These are phyloP conservation scores for Lasiodiplodia theobromae DNA, from an alignment of 2,329 filamentous ascomycete species.

Conservation along the genomic window DNA sequence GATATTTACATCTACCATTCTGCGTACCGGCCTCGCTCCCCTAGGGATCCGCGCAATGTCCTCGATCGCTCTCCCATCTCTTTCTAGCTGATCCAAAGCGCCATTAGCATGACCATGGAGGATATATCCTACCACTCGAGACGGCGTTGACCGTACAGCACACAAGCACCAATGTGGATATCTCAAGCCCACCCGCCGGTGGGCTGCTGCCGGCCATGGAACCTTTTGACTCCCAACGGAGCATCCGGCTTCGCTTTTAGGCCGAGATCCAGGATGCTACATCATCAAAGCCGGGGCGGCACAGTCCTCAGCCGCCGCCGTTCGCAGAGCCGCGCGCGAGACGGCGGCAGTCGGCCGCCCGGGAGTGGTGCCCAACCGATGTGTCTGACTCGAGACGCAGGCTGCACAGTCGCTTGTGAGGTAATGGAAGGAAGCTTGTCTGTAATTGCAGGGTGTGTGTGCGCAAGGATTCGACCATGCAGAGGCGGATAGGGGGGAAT, in stretches of 20 bases:
- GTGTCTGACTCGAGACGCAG: conserved; percentile 9
- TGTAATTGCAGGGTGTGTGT: conserved; percentile 14
- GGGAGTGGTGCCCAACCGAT: neutral
- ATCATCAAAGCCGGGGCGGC: neutral
- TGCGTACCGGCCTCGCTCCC: neutral
- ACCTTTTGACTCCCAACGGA: neutral
- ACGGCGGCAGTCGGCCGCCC: neutral
- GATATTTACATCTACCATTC: conserved; percentile 29
- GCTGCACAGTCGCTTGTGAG: conserved; percentile 9
- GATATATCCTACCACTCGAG: neutral
- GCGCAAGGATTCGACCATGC: conserved; percentile 4
- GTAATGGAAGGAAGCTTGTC: conserved; percentile 13
- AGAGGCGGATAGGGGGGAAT: conserved; percentile 5
- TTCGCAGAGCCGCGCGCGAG: neutral
- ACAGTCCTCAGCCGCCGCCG: neutral
- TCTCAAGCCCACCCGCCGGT: neutral
- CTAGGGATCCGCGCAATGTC: neutral
- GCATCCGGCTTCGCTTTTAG: conserved; percentile 25
- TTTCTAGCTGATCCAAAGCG: conserved; percentile 1
- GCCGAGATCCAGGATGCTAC: conserved; percentile 18
- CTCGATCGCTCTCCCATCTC: neutral
- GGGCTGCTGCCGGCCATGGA: neutral
- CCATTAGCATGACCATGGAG: neutral
- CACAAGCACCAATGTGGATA: neutral
- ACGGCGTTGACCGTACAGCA: neutral